Base-by-base conservation (phyloP, 192 early-diverging fungal species). In the Backusella liffmaniae region DNA sequence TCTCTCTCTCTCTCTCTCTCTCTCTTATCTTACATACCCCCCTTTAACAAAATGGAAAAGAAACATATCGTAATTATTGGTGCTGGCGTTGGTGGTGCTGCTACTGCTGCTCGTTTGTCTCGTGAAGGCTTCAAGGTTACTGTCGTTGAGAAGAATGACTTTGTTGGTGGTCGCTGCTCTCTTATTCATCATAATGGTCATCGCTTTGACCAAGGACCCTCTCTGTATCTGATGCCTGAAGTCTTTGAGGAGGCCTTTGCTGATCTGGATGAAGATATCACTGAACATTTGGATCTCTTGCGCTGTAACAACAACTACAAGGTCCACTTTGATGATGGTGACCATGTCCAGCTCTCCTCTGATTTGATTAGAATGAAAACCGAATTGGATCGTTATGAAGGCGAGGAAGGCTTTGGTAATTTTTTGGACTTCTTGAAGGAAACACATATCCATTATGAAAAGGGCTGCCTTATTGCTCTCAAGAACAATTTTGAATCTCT, bases 151-250 rank as follows among this genome's bases (percentile, higher is more conserved):
- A 89, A 89, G 76, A 89, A 89, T 74, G 46, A 42, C 15, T 87
- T 87, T 71, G 36, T 37, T 9, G 88, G 88, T 32, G 88, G 88
- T 21, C 76, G 88, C 1, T 86, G 85, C 49, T 87, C 87, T 23
- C 53, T 87, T 18, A 89, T 89, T 44, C 46, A 84, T 15, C 75
- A 85, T 23, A 66, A 86, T 67, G 87, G 88, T 0, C 84, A 84
- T 73, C 82, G 87, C 6, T 88, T 89, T 74, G 88, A 89, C 76
- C 88, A 89, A 80, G 88, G 88, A 7, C 88, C 88, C 4, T 89
- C 88, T n/a, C 76, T 84, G 4, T 87, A 87, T 34, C 67, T 89
- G 36, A 89, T 89, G 88, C 87, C 87, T 26, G 75, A 83, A 30
- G 72, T 84, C 0, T 89, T 89, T 69, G 65, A 88, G 42, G 81